phyloP scores from a whole-genome alignment of 331 rosid genomes.

The Prunus yedoensis region DNA sequence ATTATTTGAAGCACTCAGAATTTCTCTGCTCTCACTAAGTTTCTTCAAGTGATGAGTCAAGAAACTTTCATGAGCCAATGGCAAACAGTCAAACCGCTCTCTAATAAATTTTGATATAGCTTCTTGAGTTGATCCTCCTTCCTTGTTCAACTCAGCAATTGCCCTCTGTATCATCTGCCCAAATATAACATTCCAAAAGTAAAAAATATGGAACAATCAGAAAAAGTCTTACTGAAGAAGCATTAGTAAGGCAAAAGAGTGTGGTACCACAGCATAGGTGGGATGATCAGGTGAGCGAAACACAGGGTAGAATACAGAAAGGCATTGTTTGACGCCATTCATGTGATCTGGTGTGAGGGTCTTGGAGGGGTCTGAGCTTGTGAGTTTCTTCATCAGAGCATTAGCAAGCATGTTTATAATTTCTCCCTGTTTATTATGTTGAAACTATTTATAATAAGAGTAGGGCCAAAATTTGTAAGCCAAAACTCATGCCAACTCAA shows the following conservation, averaged over 20 bases:
- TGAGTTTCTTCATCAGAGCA: slow-evolving; percentile 9
- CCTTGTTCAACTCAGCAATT: slow-evolving; percentile 21
- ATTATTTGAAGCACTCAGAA: neutral
- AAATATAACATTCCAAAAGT: neutral
- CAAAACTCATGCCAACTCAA: neutral
- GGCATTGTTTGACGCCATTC: neutral
- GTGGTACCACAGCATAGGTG: slow-evolving; percentile 26
- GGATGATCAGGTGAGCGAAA: slow-evolving; percentile 20
- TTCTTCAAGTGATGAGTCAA: slow-evolving; percentile 32
- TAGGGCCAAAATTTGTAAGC: no score
- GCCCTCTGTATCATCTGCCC: slow-evolving; percentile 35
- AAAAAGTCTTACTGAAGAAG: slow-evolving; percentile 1
- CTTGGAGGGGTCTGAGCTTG: neutral
- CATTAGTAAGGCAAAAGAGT: neutral
- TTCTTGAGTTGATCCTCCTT: slow-evolving; percentile 31
- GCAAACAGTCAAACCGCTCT: slow-evolving; percentile 22
- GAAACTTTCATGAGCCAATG: slow-evolving; percentile 28
- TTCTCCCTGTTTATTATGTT: slow-evolving; percentile 9
- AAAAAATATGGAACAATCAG: neutral
- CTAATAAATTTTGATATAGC: slow-evolving; percentile 24
- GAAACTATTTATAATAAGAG: neutral
- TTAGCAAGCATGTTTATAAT: slow-evolving; percentile 9
- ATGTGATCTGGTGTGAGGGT: neutral
- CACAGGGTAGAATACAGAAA: slow-evolving; percentile 11
- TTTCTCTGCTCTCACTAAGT: slow-evolving; percentile 29